Conservation (phyloP, 2,329 filamentous ascomycete species). For the Drechslerella dactyloides region DNA sequence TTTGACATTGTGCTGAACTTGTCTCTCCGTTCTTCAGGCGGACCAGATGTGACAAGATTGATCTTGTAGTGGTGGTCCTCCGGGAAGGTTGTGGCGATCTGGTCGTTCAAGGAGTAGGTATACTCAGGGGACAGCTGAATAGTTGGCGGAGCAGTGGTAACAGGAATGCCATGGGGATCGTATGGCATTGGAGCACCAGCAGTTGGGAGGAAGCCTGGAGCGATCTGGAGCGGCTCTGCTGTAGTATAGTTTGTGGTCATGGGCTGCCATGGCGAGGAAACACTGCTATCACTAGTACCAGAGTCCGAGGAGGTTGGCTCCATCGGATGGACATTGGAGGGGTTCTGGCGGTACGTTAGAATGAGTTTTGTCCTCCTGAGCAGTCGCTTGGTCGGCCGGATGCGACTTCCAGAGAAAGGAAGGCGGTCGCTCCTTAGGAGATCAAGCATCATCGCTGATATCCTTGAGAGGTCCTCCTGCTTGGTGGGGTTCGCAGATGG, state of each 20-base stretch:
- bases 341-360: slow-evolving; percentile 43
- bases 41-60: slow-evolving; percentile 32
- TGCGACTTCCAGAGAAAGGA: slow-evolving; percentile 45
- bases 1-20: slow-evolving; percentile 33
- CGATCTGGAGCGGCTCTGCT: slow-evolving; percentile 31
- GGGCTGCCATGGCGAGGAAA: slow-evolving; percentile 42
- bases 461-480: slow-evolving; percentile 45
- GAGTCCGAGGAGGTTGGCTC: slow-evolving; percentile 40
- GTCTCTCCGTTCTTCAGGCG: slow-evolving; percentile 28
- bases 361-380: slow-evolving; percentile 40
- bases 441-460: slow-evolving; percentile 48
- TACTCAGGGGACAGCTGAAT: slow-evolving; percentile 45
- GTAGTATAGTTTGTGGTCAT: slow-evolving; percentile 33
- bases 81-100: slow-evolving; percentile 43
- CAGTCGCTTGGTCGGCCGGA: slow-evolving; percentile 46
- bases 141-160: slow-evolving; percentile 38
- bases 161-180: slow-evolving; percentile 30
- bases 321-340: slow-evolving; percentile 37
- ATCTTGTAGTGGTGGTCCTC: slow-evolving; percentile 49
- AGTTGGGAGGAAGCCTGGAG: slow-evolving; percentile 27
- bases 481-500: slow-evolving; percentile 27
- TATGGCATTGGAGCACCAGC: slow-evolving; percentile 35
- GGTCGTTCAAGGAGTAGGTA: slow-evolving; percentile 39
- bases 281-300: slow-evolving; percentile 35
- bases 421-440: slow-evolving; percentile 46